These are phyloP conservation scores for Tolypocladium tropicale DNA, from an alignment of 2,329 filamentous ascomycete species.

Conservation along the genomic window DNA sequence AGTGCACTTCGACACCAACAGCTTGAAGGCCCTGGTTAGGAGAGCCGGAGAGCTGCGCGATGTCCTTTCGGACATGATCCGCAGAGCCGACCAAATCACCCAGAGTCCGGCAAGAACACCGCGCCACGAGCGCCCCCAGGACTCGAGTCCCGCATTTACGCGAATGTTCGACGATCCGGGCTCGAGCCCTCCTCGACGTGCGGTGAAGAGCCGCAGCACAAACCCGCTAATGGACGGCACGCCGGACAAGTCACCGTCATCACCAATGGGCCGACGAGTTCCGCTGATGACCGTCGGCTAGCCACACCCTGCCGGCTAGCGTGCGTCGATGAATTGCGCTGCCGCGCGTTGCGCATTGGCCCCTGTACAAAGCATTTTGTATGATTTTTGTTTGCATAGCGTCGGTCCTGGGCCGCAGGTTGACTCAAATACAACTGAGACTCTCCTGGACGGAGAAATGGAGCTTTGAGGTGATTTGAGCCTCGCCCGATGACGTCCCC, in stretches of 20 bases:
- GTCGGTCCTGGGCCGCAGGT: constrained; percentile 16
- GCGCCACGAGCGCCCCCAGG: constrained; percentile 30
- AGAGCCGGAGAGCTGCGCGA: constrained; percentile 50
- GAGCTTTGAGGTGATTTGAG: not conserved
- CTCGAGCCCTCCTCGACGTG: constrained; percentile 41
- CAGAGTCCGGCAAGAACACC: constrained; percentile 45
- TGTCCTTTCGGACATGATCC: constrained; percentile 47
- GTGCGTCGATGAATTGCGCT: not conserved
- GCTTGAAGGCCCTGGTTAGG: constrained; percentile 55
- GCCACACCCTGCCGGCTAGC: not conserved
- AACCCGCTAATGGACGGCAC: constrained; percentile 38
- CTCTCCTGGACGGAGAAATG: not conserved
- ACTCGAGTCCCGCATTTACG: constrained; percentile 58
- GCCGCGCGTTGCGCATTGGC: not conserved
- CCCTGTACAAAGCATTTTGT: constrained; percentile 18
- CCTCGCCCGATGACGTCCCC: not conserved
- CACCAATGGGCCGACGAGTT: constrained; percentile 40
- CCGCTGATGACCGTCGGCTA: constrained; percentile 56
- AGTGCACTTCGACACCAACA: constrained; percentile 59
- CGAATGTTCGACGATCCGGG: constrained; percentile 54
- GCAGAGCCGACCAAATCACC: constrained; percentile 46
- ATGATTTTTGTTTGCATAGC: constrained; percentile 26
- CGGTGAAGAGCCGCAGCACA: constrained; percentile 42
- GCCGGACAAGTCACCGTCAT: constrained; percentile 41
- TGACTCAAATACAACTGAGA: constrained; percentile 9